Base-by-base conservation (phyloP, 768 basidiomycete genomes). In the Lactarius vividus region DNA sequence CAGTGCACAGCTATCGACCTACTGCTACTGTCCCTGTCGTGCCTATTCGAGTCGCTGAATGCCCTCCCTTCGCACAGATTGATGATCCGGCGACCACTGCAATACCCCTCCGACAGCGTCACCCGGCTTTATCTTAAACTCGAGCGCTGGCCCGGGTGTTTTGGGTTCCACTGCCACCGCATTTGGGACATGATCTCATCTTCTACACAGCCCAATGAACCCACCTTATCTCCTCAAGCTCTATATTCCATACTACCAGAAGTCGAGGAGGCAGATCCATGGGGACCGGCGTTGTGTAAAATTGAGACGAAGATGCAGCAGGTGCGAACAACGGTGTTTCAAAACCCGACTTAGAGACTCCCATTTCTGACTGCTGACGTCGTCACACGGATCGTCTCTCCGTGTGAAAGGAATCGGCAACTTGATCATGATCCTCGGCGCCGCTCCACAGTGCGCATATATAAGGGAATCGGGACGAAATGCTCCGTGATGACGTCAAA, bases 401-500 rank as follows among this genome's bases (percentile, higher is more conserved):
- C 13, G 23, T 52, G 23, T 52, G 23, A 28, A 52, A 15, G 11
- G 11, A 23, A 15, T 52, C 13, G 23, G 49, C 13, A 28, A 52
- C 13, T 26, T 52, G 49, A 26, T 26, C 49, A 26, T 3, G 5
- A 49, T 49, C 4, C 49, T 28, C 49, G 23, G 49, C 49, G 49
- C 13, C 26, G n/a, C 49, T 7, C 11, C 49, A 26, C 13, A 11
- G n/a, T 49, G 23, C n/a, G 11, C 46, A 28, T 26, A 26, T 23
- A 49, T 49, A 49, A 52, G 49, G 23, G 49, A 52, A 52, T 49
- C 49, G 6, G 49, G 23, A n/a, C 10, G 46, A 23, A 10, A 23
- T 9, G 49, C 9, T n/a, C 44, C 44, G 18, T 3, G 26, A 54
- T 59, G 44, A 15, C 54, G 35, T 33, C 57, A 18, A 67, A 67